A percentile compares a stretch with the other conserved stretches of the same genome.
phyloP scores from a whole-genome alignment of 169 alveolate species.

The Eimeria brunetti region DNA sequence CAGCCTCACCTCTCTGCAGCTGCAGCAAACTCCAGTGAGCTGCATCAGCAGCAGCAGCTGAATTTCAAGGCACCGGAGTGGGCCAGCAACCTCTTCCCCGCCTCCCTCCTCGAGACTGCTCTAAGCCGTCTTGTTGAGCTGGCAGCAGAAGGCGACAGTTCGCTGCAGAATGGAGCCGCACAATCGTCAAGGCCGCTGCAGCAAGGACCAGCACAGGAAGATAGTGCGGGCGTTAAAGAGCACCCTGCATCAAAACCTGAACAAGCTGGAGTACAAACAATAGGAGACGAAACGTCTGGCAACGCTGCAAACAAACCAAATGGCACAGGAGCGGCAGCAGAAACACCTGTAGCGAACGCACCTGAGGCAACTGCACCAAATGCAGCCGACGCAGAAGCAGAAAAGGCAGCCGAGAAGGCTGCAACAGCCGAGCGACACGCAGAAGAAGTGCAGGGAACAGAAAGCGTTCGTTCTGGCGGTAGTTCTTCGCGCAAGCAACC shows the following conservation, averaged over 20 bases:
- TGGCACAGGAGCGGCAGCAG: slow-evolving; percentile 20
- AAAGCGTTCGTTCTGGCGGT: background rate
- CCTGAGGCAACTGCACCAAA: background rate
- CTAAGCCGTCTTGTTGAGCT: background rate
- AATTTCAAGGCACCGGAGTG: background rate
- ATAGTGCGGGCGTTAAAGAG: too few relatives aligned
- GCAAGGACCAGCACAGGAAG: too few relatives aligned
- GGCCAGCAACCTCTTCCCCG: background rate
- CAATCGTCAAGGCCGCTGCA: background rate
- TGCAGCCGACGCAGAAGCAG: slow-evolving; percentile 1
- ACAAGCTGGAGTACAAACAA: too few relatives aligned
- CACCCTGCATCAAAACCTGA: too few relatives aligned
- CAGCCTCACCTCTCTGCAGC: background rate
- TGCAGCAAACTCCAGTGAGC: slow-evolving; percentile 6
- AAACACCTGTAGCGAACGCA: background rate
- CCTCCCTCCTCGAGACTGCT: background rate
- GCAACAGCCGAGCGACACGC: too few relatives aligned
- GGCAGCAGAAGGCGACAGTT: background rate
- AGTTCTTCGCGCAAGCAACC: background rate
- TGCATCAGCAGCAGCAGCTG: slow-evolving; percentile 10
- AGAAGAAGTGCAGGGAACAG: too few relatives aligned
- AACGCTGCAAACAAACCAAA: too few relatives aligned
- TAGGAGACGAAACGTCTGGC: background rate
- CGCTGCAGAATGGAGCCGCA: background rate
- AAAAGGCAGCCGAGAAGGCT: background rate